Percentiles rank a stretch among this genome's conserved stretches.
Evolutionary conservation across 495 filamentous ascomycete species (phyloP).

Genomic region (Penicillium chermesinum): DNA sequence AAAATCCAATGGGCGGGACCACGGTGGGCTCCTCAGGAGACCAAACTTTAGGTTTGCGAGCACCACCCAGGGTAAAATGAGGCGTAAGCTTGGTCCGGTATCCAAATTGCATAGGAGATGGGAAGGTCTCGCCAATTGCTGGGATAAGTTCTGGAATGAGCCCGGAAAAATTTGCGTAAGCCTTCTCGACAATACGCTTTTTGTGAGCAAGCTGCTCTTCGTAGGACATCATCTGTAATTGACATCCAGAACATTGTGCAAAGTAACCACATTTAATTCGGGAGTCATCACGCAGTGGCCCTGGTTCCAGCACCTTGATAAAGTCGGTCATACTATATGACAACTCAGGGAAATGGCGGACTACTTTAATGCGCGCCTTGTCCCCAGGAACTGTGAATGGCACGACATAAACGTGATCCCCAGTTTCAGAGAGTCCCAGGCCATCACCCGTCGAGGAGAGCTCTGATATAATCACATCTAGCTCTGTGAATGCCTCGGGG

Average conservation of each 20-base stretch:
- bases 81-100: constrained; percentile 97
- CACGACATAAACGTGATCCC: constrained; percentile 76
- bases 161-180: constrained; percentile 84
- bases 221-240: constrained; percentile 96
- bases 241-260: constrained; percentile 79
- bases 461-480: constrained; percentile 69
- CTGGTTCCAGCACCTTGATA: constrained; percentile 66
- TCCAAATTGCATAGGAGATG: constrained; percentile 80
- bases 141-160: constrained; percentile 73
- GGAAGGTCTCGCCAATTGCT: constrained; percentile 73
- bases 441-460: constrained; percentile 91
- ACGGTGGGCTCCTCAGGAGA: constrained; percentile 29
- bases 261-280: constrained; percentile 83
- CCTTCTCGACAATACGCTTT: constrained; percentile 79
- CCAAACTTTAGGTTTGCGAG: constrained; percentile 31
- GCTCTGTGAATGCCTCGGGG: constrained; percentile 65
- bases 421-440: constrained; percentile 60
- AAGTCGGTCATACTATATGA: constrained; percentile 74
- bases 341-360: constrained; percentile 55
- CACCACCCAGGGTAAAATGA: constrained; percentile 66
- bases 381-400: constrained; percentile 89
- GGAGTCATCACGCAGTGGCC: constrained; percentile 69
- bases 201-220: constrained; percentile 80
- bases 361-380: constrained; percentile 69
- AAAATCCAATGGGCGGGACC: constrained; percentile 86